Percentiles rank a stretch among this genome's conserved stretches.
These are phyloP conservation scores for Parafenestella ontariensis DNA, from an alignment of 2,329 filamentous ascomycete genomes.

Conservation along the genomic window DNA sequence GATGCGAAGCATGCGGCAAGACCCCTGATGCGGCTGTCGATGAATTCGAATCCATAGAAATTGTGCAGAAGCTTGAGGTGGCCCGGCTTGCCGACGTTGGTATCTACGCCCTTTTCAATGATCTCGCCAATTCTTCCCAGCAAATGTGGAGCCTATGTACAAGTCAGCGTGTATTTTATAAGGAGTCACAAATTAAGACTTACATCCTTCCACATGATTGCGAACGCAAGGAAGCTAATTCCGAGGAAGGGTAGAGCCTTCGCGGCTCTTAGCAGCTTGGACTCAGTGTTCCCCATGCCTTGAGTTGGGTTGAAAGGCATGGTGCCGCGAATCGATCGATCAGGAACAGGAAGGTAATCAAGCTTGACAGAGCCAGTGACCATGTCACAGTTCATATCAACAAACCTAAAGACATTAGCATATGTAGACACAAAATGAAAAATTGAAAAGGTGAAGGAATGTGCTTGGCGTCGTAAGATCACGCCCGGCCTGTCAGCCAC, in stretches of 20 bases:
- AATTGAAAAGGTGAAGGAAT: background rate
- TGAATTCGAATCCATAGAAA: constrained; percentile 17
- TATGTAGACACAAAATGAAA: background rate
- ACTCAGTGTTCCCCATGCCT: constrained; percentile 13
- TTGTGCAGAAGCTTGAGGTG: constrained; percentile 4
- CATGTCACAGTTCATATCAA: constrained; percentile 11
- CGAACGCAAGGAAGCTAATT: constrained; percentile 9
- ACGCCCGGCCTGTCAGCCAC: background rate
- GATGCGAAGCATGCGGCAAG: constrained; percentile 18
- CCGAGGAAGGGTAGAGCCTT: constrained; percentile 13
- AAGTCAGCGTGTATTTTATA: background rate
- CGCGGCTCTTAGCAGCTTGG: constrained; percentile 15
- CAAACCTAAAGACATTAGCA: constrained; percentile 1
- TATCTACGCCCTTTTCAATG: constrained; percentile 6
- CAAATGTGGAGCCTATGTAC: background rate
- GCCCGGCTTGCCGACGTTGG: constrained; percentile 9
- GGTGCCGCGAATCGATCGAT: constrained; percentile 14
- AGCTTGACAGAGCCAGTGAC: constrained; percentile 16
- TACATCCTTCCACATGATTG: constrained; percentile 12
- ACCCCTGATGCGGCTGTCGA: constrained; percentile 15
- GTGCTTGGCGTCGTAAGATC: background rate
- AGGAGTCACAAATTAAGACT: background rate
- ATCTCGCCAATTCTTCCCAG: constrained; percentile 7
- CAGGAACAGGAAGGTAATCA: constrained; percentile 15
- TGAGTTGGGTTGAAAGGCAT: constrained; percentile 25